Base-by-base conservation (phyloP, 1,139 yeast species). In the Wickerhamomyces sp. region DNA sequence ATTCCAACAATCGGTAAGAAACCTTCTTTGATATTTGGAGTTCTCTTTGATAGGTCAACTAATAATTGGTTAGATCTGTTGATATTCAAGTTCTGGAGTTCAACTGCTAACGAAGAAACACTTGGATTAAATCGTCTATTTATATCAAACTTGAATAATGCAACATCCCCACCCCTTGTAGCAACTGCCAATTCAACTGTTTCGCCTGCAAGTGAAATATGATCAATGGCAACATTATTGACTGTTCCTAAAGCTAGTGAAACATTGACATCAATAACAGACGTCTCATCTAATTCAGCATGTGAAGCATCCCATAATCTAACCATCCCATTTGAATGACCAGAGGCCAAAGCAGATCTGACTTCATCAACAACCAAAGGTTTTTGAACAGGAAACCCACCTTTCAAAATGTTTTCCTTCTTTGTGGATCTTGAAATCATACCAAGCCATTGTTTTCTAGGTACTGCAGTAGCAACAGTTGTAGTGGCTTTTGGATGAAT, bases 301-400 rank as follows among this genome's bases (percentile, higher is more conserved):
- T 83, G 79, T 0, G 95, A 81, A 1, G 90, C 83, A 63, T 91
- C 96, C 75, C 88, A 81, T 23, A 93, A 63, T 51, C 95, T 74
- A 0, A 93, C 80, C 26, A 79, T 72, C 0, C 97, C 98, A 58
- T 84, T 81, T 34, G 76, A 76, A 62, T 89, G 97, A 1, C 97
- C 98, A 0, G 95, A 79, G 3, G 86, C 76, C 41, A 85, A 64
- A 2, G 89, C 85, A 34, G 79, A 76, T 35, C 93, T 76, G 10
- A 72, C 70, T 43, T 79, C 86, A 53, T 74, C 78, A 10, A 73
- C 68, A 14, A 93, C 81, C 33, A 80, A 58, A 10, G 78, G 72
- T 42, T 72, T 72, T 31, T 69, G 69, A 0, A 77, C 77, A 0
- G 94, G 84, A 1, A 82, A 78, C 9, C 99, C 99, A 37, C 99